A percentile compares a stretch with the other conserved stretches of the same genome.
Conservation (phyloP, 2,329 filamentous ascomycete genomes). For the Tricladium varicosporioides region DNA sequence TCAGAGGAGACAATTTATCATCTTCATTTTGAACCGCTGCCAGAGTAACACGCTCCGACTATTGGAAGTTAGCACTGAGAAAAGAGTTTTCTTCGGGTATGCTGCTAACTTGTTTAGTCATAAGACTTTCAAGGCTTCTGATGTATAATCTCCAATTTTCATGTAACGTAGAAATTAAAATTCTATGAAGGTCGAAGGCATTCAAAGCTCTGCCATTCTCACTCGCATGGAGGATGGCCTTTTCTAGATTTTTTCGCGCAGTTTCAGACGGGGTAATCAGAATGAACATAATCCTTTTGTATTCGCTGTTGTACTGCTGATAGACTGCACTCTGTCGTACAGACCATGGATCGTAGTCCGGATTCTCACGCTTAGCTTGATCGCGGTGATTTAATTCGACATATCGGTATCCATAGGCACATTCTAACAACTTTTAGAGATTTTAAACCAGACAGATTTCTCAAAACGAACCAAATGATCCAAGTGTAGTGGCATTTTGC, state of each 20-base stretch:
- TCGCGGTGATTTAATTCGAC: conserved; percentile 12
- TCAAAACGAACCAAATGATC: conserved; percentile 15
- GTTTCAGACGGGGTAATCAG: conserved; percentile 11
- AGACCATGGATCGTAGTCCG: conserved; percentile 21
- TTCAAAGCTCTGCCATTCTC: background rate
- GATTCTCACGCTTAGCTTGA: background rate
- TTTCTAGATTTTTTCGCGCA: background rate
- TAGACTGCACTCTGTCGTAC: conserved; percentile 18
- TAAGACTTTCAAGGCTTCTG: conserved; percentile 4
- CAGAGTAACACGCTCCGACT: conserved; percentile 10
- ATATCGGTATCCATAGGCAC: conserved; percentile 19
- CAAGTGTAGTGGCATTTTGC: background rate
- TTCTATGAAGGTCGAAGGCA: conserved; percentile 18
- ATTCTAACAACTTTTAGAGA: conserved; percentile 18
- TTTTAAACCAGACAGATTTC: too few relatives aligned
- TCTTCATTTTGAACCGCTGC: conserved; percentile 1
- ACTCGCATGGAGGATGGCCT: background rate
- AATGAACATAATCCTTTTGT: conserved; percentile 7
- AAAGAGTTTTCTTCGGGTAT: background rate
- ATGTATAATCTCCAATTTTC: conserved; percentile 20
- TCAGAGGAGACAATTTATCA: background rate
- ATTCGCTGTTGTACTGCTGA: conserved; percentile 12
- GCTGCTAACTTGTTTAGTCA: conserved; percentile 8
- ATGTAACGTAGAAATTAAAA: conserved; percentile 12
- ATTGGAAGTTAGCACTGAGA: background rate